Evolutionary conservation across 2,329 filamentous ascomycete species (phyloP).

Genomic region (Colletotrichum viniferum): DNA sequence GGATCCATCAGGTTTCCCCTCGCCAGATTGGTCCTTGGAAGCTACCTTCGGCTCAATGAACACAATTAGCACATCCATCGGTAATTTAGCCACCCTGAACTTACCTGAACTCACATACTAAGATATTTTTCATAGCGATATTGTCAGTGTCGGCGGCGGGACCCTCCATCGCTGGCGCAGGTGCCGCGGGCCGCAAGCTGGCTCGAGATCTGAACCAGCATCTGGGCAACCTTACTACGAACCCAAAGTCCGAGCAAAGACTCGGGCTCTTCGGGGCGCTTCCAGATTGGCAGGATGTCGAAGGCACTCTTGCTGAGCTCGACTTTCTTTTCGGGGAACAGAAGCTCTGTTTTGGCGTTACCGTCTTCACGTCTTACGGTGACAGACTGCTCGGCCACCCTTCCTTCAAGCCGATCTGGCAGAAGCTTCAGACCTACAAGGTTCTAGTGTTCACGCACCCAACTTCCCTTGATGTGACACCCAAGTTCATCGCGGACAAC

Average conservation of each 20-base stretch:
- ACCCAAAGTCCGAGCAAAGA: background rate
- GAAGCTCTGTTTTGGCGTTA: constrained; percentile 26
- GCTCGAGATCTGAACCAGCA: constrained; percentile 12
- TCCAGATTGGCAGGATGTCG: constrained; percentile 28
- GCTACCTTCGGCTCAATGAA: constrained; percentile 2
- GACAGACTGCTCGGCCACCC: constrained; percentile 25
- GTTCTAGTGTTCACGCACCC: constrained; percentile 31
- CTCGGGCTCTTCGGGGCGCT: constrained; percentile 30
- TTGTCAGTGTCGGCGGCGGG: constrained; percentile 14
- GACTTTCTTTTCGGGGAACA: constrained; percentile 26
- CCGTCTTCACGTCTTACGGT: constrained; percentile 27
- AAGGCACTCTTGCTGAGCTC: constrained; percentile 28
- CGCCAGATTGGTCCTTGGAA: constrained; percentile 17
- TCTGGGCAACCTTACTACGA: background rate
- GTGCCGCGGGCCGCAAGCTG: background rate
- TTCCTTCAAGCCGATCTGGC: constrained; percentile 29
- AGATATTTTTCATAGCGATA: background rate
- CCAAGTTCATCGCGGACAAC: background rate
- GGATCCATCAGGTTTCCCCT: constrained; percentile 16
- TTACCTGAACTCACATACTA: no score
- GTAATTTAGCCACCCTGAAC: background rate
- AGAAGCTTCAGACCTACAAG: constrained; percentile 24
- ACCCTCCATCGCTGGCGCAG: constrained; percentile 6
- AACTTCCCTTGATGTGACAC: constrained; percentile 9
- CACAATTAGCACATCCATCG: background rate